phyloP scores from a whole-genome alignment of 1,284 basidiomycete species.

The Chondrostereum purpureum region DNA sequence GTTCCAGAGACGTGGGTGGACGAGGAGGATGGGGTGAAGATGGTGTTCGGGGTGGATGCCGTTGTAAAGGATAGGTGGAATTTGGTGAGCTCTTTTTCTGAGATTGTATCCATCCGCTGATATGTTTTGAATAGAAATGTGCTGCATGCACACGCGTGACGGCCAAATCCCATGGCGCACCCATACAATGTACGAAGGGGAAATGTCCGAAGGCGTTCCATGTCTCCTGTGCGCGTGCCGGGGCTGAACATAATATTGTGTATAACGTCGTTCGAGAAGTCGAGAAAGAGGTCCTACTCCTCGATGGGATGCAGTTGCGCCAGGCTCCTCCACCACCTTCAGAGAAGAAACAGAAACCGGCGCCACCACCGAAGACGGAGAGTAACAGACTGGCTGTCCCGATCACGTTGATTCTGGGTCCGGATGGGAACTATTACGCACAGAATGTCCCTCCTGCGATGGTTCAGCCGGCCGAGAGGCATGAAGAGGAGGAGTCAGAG shows the following conservation, averaged over 20 bases:
- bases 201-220: slow-evolving; percentile 93
- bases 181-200: slow-evolving; percentile 90
- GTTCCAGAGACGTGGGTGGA: slow-evolving; percentile 87
- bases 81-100: slow-evolving; percentile 50
- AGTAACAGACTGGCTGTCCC: slow-evolving; percentile 9
- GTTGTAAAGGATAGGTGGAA: slow-evolving; percentile 90
- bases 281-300: slow-evolving; percentile 69
- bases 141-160: slow-evolving; percentile 67
- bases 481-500: too few species aligned
- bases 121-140: slow-evolving; percentile 69
- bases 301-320: too few species aligned
- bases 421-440: slow-evolving; percentile 8
- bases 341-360: not conserved
- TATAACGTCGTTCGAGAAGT: slow-evolving; percentile 62
- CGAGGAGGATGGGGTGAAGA: slow-evolving; percentile 45
- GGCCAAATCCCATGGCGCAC: slow-evolving; percentile 75
- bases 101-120: slow-evolving; percentile 10
- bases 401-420: slow-evolving; percentile 17
- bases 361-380: slow-evolving; percentile 12
- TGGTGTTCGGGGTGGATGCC: slow-evolving; percentile 76
- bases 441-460: slow-evolving; percentile 19
- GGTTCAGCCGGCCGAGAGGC: too few species aligned
- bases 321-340: too few species aligned
- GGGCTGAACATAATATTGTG: slow-evolving; percentile 43
- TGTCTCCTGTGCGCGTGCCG: slow-evolving; percentile 79